Base-by-base conservation (phyloP, 2,329 filamentous ascomycete genomes). In the Beauveria scarabaeidicola region DNA sequence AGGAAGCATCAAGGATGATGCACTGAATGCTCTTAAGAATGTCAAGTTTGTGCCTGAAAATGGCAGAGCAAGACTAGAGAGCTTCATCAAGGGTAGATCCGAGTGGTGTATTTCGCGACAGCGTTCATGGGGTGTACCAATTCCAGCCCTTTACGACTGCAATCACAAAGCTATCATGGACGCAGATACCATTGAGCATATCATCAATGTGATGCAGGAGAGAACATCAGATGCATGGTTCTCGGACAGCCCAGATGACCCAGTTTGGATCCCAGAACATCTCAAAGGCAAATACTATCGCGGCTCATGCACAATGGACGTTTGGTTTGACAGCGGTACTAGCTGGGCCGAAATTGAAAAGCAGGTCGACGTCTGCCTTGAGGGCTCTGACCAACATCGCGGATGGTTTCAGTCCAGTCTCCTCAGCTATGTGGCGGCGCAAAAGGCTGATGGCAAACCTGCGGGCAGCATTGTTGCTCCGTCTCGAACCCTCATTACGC, bases 91-190 rank as follows among this genome's bases (percentile, higher is more conserved):
- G 67, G 89, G 90, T 23, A 84, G 94, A 54, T 96, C 85, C 67
- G 93, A 99, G 72, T 99, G 94, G 94, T 99, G 94, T 70, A 97
- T 99, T 66, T 99, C 94, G 5, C 85, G 94, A 50, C 94, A 99
- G 73, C 86, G 94, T 53, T 88, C 91, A 13, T 99, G 94, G 94
- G 94, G 94, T 65, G 91, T 99, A 5, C 94, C 94, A 0, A 99
- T 99, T 60, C 94, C 94, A 15, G 91, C 91, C 1, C 75, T 99
- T 0, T 97, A 95, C 70, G 83, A 89, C 64, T 79, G 83, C 13
- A 81, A 80, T 3, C 88, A 88, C 5, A 82, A 89, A 58, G 89
- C 91, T 2, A 78, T 94, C n/a, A 84, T 97, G 73, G 91, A 86
- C 0, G 83, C 86, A 25, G 83, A 89, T 40, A 90, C 86, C 27